These are phyloP conservation scores for Prunus salicina DNA, from an alignment of 306 rosid species.

Conservation along the genomic window DNA sequence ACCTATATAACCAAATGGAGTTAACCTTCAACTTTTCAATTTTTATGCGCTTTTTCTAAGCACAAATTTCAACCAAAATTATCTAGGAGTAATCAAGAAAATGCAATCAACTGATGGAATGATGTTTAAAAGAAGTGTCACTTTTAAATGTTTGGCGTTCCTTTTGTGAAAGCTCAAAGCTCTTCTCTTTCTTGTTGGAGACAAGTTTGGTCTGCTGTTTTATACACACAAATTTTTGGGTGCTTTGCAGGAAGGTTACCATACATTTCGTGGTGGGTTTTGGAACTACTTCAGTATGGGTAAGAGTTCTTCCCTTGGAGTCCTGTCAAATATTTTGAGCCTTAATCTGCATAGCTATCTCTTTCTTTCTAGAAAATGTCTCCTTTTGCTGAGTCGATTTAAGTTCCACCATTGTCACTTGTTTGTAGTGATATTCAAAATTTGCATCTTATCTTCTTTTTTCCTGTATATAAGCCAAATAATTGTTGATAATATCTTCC, in stretches of 20 bases:
- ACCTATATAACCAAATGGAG: not conserved
- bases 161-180: not conserved
- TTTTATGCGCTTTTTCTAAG: not conserved
- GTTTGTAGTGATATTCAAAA: not conserved
- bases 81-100: not conserved
- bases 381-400: not conserved
- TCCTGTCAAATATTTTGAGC: conserved; percentile 19
- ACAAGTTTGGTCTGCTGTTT: not conserved
- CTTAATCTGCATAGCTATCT: conserved; percentile 7
- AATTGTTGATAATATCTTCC: not conserved
- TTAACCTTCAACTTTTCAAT: not conserved
- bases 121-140: not conserved
- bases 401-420: not conserved
- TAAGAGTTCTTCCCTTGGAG: conserved; percentile 35
- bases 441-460: not conserved
- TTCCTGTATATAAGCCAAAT: not conserved
- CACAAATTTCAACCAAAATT: not conserved
- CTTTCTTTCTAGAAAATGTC: conserved; percentile 4
- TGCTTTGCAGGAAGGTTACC: conserved; percentile 73
- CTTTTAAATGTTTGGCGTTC: conserved; percentile 14
- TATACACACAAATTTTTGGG: conserved; percentile 19
- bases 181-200: conserved; percentile 13
- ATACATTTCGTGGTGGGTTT: conserved; percentile 95
- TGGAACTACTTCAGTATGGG: conserved; percentile 99
- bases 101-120: not conserved